Evolutionary conservation across 306 rosid genomes (phyloP).

Genomic region (Notholithocarpus densiflorus): DNA sequence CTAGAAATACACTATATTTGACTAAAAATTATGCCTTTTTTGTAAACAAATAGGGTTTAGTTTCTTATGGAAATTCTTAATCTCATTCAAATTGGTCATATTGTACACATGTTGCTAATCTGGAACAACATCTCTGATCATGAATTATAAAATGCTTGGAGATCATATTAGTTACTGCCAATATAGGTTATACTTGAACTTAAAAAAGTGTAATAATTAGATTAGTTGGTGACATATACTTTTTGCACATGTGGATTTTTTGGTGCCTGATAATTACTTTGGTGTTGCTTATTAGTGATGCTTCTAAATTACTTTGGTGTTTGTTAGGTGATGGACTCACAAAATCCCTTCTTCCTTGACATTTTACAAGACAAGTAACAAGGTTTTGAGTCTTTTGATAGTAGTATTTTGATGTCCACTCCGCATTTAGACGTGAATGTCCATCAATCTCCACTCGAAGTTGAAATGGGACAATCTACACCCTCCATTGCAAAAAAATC

Average conservation of each 20-base stretch:
- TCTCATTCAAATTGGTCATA: not conserved
- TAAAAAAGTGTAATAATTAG: constrained; percentile 5
- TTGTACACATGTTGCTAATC: not conserved
- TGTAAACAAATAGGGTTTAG: not conserved
- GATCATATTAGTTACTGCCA: not conserved
- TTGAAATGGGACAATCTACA: too few species aligned
- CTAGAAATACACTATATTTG: not conserved
- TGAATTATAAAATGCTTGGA: not conserved
- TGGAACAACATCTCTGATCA: not conserved
- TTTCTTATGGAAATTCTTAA: not conserved
- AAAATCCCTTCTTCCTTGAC: too few species aligned
- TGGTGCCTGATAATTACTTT: not conserved
- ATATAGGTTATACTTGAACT: constrained; percentile 13
- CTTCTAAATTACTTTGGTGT: too few species aligned
- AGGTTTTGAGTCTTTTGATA: too few species aligned
- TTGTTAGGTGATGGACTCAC: too few species aligned
- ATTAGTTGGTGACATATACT: constrained; percentile 16
- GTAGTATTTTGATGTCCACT: too few species aligned
- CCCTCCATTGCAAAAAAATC: too few species aligned
- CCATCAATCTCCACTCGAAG: too few species aligned
- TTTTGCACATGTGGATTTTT: constrained; percentile 8
- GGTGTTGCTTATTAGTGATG: too few species aligned
- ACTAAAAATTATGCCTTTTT: not conserved
- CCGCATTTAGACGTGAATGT: too few species aligned
- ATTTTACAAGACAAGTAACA: too few species aligned